Evolutionary conservation across 2,329 filamentous ascomycete species (phyloP).

Genomic region (Sporothrix schenckii): DNA sequence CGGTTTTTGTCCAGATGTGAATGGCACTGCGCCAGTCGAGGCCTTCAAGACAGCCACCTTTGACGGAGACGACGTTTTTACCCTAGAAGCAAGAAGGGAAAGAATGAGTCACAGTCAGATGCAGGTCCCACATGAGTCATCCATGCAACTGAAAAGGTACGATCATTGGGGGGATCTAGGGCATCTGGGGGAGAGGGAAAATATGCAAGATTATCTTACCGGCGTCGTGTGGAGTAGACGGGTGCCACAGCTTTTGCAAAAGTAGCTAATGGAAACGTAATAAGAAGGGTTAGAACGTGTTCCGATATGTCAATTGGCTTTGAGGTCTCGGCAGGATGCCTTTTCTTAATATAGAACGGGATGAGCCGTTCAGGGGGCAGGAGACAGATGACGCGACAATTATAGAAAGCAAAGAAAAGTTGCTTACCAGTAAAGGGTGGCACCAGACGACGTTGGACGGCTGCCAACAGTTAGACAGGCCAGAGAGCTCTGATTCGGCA

Average conservation of each 20-base stretch:
- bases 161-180: background rate
- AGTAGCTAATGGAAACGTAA: conserved; percentile 53
- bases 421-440: conserved; percentile 60
- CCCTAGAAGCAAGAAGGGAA: conserved; percentile 43
- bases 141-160: background rate
- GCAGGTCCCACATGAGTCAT: background rate
- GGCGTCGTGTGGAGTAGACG: conserved; percentile 64
- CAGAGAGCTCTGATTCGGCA: background rate
- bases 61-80: conserved; percentile 65
- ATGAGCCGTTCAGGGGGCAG: background rate
- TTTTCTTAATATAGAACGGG: background rate
- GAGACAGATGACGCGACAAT: background rate
- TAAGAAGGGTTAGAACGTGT: background rate
- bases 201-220: conserved; percentile 18
- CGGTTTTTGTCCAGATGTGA: conserved; percentile 69
- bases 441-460: conserved; percentile 59
- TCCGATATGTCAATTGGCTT: background rate
- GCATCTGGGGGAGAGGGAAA: background rate
- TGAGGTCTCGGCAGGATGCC: no score
- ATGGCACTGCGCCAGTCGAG: conserved; percentile 63
- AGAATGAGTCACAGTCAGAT: conserved; percentile 4
- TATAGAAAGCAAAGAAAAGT: no score
- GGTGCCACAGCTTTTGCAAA: conserved; percentile 68
- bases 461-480: conserved; percentile 42
- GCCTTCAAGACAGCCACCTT: conserved; percentile 67